Percentiles rank a stretch among this genome's conserved stretches.
Conservation (phyloP, 495 filamentous ascomycete species). For the Penicilliopsis zonata region DNA sequence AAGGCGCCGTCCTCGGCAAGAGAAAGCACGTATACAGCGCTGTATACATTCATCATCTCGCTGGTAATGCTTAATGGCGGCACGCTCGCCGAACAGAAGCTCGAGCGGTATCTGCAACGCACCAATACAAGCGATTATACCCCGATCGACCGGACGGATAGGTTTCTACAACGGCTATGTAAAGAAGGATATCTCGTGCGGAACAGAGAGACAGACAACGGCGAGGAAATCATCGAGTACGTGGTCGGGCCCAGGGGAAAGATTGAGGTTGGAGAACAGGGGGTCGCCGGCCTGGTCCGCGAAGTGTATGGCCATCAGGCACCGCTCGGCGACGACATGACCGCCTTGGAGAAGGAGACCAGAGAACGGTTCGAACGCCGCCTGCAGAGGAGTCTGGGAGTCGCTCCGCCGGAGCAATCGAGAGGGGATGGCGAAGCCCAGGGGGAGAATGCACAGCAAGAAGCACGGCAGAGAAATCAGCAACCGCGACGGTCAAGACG, state of each 20-base stretch:
- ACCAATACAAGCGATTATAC: conserved; percentile 68
- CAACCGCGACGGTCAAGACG: no score
- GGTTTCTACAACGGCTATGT: conserved; percentile 58
- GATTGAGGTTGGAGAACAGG: conserved; percentile 65
- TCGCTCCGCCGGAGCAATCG: no score
- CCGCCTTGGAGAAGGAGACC: conserved; percentile 21
- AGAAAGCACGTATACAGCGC: conserved; percentile 66
- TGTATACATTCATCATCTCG: conserved; percentile 70
- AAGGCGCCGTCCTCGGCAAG: conserved; percentile 45
- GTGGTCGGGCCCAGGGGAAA: conserved; percentile 76
- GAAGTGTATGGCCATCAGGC: conserved; percentile 39
- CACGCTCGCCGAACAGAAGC: conserved; percentile 58
- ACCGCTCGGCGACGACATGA: conserved; percentile 26
- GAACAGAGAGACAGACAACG: conserved; percentile 50
- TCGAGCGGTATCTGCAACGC: conserved; percentile 60
- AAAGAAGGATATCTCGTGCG: conserved; percentile 75
- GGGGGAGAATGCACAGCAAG: no score
- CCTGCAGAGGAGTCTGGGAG: conserved; percentile 20
- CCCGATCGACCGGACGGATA: conserved; percentile 64
- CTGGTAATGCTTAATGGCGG: conserved; percentile 62
- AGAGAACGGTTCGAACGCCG: conserved; percentile 19
- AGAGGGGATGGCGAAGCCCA: no score
- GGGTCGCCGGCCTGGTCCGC: conserved; percentile 57
- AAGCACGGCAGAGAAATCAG: no score
- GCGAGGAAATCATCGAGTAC: conserved; percentile 68